Base-by-base conservation (phyloP, 495 filamentous ascomycete genomes). In the Penicillium crystallinum region DNA sequence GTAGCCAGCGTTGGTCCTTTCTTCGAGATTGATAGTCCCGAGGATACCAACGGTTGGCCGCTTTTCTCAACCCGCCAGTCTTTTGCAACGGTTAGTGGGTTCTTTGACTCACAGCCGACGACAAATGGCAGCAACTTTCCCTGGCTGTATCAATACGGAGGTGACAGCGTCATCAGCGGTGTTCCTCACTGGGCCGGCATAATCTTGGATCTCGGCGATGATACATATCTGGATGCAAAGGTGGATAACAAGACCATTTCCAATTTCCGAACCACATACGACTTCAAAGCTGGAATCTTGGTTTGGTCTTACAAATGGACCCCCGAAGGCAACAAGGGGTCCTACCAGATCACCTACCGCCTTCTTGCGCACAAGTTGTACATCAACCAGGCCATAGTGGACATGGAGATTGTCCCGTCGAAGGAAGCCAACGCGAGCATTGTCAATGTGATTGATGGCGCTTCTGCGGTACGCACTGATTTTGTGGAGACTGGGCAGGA, bases 41-140 rank as follows among this genome's bases (percentile, higher is more conserved):
- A 78, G 47, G 77, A 78, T 22, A 83, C 84, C 62, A 86, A 81
- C 56, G 88, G 87, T 6, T 91, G 88, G 88, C 88, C 88, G 6
- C 65, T 91, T 14, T 88, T 82, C 67, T 73, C 82, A 39, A 62
- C 74, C 7, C 74, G 88, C 12, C 83, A 88, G 59, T 79, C 83
- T 1, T 89, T 91, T 63, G 82, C 84, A 4, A 89, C 86, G 0
- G 80, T 91, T 49, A 77, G 81, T 34, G 88, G 88, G 0, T 91
- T 91, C 65, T 90, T 77, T 52, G 78, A 90, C 53, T 64, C 70
- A 8, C 86, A 90, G 63, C 73, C 73, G 1, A 78, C 70, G 30
- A 83, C 78, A 0, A 85, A 82, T 33, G 75, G 78, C 3, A 82
- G 80, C 7, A 91, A 91, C 61, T 90, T 85, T 57, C 72, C 72